Evolutionary conservation across 306 rosid species (phyloP), one percentile per base, ranked within the genome.

Genomic region (Vigna angularis): DNA sequence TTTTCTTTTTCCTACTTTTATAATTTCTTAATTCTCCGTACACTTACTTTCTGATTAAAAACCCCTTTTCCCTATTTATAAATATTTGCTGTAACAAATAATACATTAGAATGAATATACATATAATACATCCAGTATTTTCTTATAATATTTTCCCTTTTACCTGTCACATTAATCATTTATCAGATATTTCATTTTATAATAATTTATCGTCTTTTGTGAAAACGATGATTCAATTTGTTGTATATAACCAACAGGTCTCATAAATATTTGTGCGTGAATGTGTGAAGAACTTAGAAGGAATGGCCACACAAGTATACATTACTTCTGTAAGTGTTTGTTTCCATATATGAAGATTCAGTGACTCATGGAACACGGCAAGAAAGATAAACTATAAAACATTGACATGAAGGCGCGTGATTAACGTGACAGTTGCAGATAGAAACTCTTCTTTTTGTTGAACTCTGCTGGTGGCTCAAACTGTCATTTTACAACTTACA

Each of bases 401-500:
- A 59, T 61, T 48, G 59, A 64, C 61, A 84, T 26, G 92, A 74
- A 55, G 76, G 3, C 40, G 88, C 84, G 83, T 86, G 92, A 86
- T 53, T 84, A 86, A 88, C 87, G 92, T 88, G 92, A 86, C 16
- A 74, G 78, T 36, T 74, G 44, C 72, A 69, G 58, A 52, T 55
- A 79, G 69, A 79, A 47, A 73, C 28, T 11, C 50, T 32, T 22
- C 44, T 58, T 30, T 75, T 68, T 4, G 48, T 57, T 58, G 76
- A 47, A 45, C 56, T 44, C 12, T 11, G 40, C 6, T 22, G 56
- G 44, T 59, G 67, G 24, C 22, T 64, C 78, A 48, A 66, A 77
- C 83, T 82, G 88, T 83, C 87, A 75, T 79, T 86, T 85, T 85
- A 73, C 86, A 82, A 76, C 69, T 76, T 75, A 79, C 32, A 72